Conservation (phyloP, 169 alveolate genomes). For the Eimeria necatrix region DNA sequence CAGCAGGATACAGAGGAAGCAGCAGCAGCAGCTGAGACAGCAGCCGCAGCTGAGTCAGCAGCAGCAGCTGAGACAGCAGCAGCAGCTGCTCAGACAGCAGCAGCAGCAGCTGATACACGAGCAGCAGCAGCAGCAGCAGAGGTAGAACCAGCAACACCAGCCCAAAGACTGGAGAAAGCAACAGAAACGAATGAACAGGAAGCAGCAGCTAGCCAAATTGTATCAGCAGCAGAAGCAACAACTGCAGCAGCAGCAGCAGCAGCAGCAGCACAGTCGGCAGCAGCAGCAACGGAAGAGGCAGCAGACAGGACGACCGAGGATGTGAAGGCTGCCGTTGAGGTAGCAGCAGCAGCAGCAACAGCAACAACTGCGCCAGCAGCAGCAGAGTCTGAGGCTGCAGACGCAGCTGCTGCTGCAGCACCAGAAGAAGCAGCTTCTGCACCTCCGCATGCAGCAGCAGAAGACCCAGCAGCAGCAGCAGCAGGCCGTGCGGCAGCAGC, state of each 20-base stretch:
- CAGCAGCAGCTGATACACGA: not conserved
- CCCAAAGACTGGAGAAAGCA: not conserved
- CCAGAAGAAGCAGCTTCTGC: not conserved
- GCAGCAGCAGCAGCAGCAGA: not conserved
- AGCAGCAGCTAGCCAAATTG: not conserved
- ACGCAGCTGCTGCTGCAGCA: slow-evolving; percentile 3
- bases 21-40: no score
- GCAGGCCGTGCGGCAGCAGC: not conserved
- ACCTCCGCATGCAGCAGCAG: not conserved
- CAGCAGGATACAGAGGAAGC: no score
- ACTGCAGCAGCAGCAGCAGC: slow-evolving; percentile 16
- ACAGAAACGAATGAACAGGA: not conserved
- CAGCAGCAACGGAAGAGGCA: not conserved
- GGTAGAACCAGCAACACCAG: not conserved
- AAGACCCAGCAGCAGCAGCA: slow-evolving; percentile 7
- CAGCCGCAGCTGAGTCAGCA: no score
- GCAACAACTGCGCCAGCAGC: not conserved
- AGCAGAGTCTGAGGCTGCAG: not conserved
- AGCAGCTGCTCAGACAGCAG: not conserved
- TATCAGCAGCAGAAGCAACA: not conserved
- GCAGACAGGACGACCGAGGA: no score
- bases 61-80: not conserved
- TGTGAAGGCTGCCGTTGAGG: not conserved
- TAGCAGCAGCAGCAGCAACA: slow-evolving; percentile 23
- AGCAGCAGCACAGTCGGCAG: not conserved